Evolutionary conservation across 345 rosid genomes (phyloP).

Genomic region (Citrus unshiu): DNA sequence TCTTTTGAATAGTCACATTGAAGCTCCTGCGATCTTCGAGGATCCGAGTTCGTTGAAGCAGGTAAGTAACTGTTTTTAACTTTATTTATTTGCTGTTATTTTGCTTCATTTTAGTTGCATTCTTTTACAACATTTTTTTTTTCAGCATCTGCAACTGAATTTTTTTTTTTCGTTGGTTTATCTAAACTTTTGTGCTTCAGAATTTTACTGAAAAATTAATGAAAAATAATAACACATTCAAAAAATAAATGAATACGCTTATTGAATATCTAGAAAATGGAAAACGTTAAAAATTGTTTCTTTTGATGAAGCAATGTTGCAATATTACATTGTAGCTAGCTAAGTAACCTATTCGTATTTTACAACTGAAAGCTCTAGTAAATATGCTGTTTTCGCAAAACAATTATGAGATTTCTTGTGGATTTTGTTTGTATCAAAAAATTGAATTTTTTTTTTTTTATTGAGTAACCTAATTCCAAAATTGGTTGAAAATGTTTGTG

Average conservation of each 20-base stretch:
- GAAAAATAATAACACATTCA: not conserved
- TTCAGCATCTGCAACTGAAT: not conserved
- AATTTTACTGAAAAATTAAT: not conserved
- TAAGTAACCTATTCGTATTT: not conserved
- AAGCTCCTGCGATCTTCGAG: slow-evolving; percentile 56
- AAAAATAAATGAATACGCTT: not conserved
- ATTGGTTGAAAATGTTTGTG: not conserved
- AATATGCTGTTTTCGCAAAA: not conserved
- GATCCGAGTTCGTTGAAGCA: slow-evolving; percentile 74
- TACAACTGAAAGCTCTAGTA: not conserved
- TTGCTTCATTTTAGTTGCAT: not conserved
- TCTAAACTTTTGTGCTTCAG: not conserved
- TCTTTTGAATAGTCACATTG: slow-evolving; percentile 47
- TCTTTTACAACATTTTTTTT: not conserved
- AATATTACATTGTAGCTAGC: not conserved
- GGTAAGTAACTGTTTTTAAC: slow-evolving; percentile 28
- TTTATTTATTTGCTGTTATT: not conserved
- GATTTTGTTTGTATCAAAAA: not conserved
- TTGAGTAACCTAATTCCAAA: not conserved
- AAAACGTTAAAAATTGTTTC: too few relatives aligned
- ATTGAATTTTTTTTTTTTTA: not conserved
- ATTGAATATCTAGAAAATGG: not conserved
- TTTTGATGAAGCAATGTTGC: not conserved
- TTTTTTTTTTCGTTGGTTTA: not conserved
- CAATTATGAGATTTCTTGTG: not conserved